Percentiles rank a stretch among this genome's conserved stretches.
These are phyloP conservation scores for Cenchrus fungigraminus DNA, from an alignment of 176 grass and related monocot species.

Conservation along the genomic window DNA sequence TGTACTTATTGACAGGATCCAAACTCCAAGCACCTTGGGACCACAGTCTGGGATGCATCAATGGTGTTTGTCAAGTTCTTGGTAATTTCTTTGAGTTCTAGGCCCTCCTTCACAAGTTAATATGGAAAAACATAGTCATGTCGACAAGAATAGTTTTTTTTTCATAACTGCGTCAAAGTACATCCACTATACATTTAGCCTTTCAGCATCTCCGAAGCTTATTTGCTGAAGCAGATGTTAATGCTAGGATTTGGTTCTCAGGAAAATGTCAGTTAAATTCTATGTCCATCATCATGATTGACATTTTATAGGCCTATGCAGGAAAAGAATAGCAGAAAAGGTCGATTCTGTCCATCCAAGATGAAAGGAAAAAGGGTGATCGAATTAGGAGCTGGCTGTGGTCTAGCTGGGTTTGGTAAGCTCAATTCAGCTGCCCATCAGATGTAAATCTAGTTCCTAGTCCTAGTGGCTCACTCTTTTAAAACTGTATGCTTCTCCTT, in stretches of 20 bases:
- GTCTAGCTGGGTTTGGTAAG: conserved; percentile 88
- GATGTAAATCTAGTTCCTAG: background rate
- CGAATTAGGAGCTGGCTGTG: conserved; percentile 93
- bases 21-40: conserved; percentile 90
- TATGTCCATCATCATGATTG: background rate
- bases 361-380: conserved; percentile 88
- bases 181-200: background rate
- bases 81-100: conserved; percentile 46
- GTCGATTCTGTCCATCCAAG: conserved; percentile 81
- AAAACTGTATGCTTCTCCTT: conserved; percentile 29
- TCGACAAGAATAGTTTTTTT: background rate
- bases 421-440: background rate
- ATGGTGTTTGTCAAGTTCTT: conserved; percentile 96
- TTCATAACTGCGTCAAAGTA: background rate
- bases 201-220: background rate
- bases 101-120: background rate
- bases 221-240: background rate
- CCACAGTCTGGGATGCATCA: conserved; percentile 95
- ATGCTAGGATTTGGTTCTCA: background rate
- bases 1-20: conserved; percentile 63
- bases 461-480: background rate
- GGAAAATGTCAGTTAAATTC: background rate
- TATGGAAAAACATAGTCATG: background rate
- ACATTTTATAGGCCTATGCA: conserved; percentile 28
- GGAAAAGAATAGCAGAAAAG: conserved; percentile 97